phyloP scores from a whole-genome alignment of 2,329 filamentous ascomycete species.

The Aureobasidium sp. region DNA sequence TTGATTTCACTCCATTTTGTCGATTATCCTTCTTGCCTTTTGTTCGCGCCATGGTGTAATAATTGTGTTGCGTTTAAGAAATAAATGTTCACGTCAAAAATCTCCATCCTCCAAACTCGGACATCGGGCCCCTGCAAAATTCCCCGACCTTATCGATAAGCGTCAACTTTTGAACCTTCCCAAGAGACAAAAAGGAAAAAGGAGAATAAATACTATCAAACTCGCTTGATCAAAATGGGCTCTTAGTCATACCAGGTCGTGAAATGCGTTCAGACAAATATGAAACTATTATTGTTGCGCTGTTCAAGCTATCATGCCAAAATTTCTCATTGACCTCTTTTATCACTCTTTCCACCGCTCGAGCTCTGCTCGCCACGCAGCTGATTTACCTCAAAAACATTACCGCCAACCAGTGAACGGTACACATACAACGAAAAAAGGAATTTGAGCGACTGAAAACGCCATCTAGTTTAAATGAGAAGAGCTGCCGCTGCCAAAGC shows the following conservation, averaged over 20 bases:
- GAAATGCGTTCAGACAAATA: neutral
- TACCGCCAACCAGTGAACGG: neutral
- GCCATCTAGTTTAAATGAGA: slow-evolving; percentile 1
- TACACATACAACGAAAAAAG: neutral
- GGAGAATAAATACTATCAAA: neutral
- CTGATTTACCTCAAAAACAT: neutral
- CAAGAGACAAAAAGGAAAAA: neutral
- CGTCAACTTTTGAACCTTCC: neutral
- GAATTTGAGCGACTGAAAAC: neutral
- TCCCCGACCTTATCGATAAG: slow-evolving; percentile 15
- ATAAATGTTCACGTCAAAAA: slow-evolving; percentile 6
- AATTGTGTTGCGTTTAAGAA: neutral
- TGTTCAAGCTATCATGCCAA: slow-evolving; percentile 3
- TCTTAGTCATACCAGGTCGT: neutral
- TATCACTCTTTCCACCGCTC: neutral
- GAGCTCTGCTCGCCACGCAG: slow-evolving; percentile 7
- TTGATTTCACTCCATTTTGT: neutral
- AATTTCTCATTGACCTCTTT: neutral
- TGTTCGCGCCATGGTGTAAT: slow-evolving; percentile 11
- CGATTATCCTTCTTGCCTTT: slow-evolving; percentile 5
- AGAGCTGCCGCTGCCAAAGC: slow-evolving; percentile 1
- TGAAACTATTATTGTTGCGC: slow-evolving; percentile 2
- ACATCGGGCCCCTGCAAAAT: slow-evolving; percentile 9
- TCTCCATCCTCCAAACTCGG: slow-evolving; percentile 7
- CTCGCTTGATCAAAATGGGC: neutral